Conservation (phyloP, 805 yeast genomes). For the Clavispora phyllophila region DNA sequence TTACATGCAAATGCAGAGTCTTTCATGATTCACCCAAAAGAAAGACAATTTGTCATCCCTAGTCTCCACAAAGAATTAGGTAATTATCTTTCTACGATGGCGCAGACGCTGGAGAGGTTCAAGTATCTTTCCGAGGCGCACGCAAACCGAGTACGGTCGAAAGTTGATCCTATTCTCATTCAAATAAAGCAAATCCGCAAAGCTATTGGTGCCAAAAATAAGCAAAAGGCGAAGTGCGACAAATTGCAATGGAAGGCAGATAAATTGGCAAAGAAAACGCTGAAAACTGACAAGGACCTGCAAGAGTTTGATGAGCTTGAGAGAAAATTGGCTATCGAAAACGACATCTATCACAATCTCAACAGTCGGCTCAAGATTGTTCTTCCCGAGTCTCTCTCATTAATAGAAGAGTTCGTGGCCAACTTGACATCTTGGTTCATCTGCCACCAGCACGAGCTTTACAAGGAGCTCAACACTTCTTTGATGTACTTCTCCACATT, state of each 20-base stretch:
- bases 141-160: slow-evolving; percentile 24
- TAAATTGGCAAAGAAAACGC: slow-evolving; percentile 26
- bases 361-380: slow-evolving; percentile 31
- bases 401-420: slow-evolving; percentile 46
- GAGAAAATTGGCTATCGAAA: slow-evolving; percentile 24
- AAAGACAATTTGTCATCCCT: slow-evolving; percentile 18
- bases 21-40: slow-evolving; percentile 35
- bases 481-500: slow-evolving; percentile 19
- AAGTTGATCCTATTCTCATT: slow-evolving; percentile 36
- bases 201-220: slow-evolving; percentile 40
- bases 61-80: slow-evolving; percentile 18
- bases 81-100: slow-evolving; percentile 20
- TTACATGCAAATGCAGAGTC: slow-evolving; percentile 14
- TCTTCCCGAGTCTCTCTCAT: slow-evolving; percentile 43
- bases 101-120: slow-evolving; percentile 9
- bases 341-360: slow-evolving; percentile 26
- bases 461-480: slow-evolving; percentile 25
- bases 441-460: slow-evolving; percentile 34
- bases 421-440: slow-evolving; percentile 34
- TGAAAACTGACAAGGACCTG: slow-evolving; percentile 33
- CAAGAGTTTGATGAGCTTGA: slow-evolving; percentile 28
- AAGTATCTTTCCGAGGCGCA: slow-evolving; percentile 21
- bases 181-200: slow-evolving; percentile 33
- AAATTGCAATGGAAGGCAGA: slow-evolving; percentile 34
- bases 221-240: slow-evolving; percentile 38